These are phyloP conservation scores for Mixia osmundae DNA, from an alignment of 1,284 basidiomycete species.

Conservation along the genomic window DNA sequence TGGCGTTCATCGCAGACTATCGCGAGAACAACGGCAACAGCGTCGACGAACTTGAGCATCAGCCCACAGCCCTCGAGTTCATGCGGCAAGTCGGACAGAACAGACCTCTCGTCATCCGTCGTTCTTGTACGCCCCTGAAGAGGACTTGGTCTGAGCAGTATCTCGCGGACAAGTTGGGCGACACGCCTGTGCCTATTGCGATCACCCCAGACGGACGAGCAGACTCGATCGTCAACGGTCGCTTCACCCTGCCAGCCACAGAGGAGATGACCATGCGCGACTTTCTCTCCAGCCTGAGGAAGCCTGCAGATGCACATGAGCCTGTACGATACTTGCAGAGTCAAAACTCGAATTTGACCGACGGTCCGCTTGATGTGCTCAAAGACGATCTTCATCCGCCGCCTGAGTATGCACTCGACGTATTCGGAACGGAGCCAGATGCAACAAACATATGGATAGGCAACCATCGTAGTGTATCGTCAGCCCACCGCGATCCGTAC, in stretches of 20 bases:
- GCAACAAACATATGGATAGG: slow-evolving; percentile 85
- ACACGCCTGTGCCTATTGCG: slow-evolving; percentile 40
- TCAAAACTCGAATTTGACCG: slow-evolving; percentile 68
- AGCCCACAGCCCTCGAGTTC: slow-evolving; percentile 51
- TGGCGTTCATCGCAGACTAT: no score
- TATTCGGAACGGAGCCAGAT: slow-evolving; percentile 32
- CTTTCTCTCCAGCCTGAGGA: slow-evolving; percentile 5
- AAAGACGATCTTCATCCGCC: slow-evolving; percentile 3
- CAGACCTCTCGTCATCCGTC: slow-evolving; percentile 40
- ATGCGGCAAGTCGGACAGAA: slow-evolving; percentile 42
- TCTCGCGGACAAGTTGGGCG: slow-evolving; percentile 33
- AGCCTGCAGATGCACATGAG: not conserved
- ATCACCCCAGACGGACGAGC: slow-evolving; percentile 61
- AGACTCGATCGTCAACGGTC: slow-evolving; percentile 47
- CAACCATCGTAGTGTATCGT: slow-evolving; percentile 45
- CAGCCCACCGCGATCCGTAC: slow-evolving; percentile 66
- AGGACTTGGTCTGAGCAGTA: slow-evolving; percentile 39
- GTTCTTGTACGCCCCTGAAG: slow-evolving; percentile 25
- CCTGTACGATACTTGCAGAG: slow-evolving; percentile 52
- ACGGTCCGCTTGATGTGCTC: slow-evolving; percentile 16
- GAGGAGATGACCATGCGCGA: slow-evolving; percentile 8
- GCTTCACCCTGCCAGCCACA: slow-evolving; percentile 30
- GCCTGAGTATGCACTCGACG: slow-evolving; percentile 3
- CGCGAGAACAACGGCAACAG: no score
- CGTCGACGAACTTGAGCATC: no score